Percentiles rank a stretch among this genome's conserved stretches.
Evolutionary conservation across 78 protist species (phyloP).

Genomic region (Goniomonas avonlea): DNA sequence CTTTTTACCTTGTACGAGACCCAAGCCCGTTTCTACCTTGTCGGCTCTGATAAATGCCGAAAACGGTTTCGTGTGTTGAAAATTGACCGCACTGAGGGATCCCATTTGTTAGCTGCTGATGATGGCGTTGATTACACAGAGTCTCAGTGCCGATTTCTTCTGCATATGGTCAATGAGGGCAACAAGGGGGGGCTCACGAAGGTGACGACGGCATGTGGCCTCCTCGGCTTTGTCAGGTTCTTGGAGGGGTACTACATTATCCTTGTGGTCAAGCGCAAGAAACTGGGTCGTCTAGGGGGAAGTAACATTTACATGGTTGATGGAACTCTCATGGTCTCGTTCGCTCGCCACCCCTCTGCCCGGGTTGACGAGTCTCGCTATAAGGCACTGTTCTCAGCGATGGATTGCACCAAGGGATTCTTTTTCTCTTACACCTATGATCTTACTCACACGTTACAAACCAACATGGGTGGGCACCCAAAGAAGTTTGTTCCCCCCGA

Average conservation of each 20-base stretch:
- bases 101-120: slow-evolving; percentile 34
- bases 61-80: slow-evolving; percentile 41
- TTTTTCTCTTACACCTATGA: slow-evolving; percentile 85
- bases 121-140: slow-evolving; percentile 50
- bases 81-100: slow-evolving; percentile 51
- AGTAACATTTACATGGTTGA: slow-evolving; percentile 68
- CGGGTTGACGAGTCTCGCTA: neutral
- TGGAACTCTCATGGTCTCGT: slow-evolving; percentile 36
- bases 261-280: slow-evolving; percentile 53
- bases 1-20: slow-evolving; percentile 16
- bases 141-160: slow-evolving; percentile 24
- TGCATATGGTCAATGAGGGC: slow-evolving; percentile 14
- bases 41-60: slow-evolving; percentile 47
- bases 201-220: slow-evolving; percentile 2
- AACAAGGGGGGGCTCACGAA: slow-evolving; percentile 19
- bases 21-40: slow-evolving; percentile 46
- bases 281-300: slow-evolving; percentile 67
- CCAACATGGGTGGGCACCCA: neutral
- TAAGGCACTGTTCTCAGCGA: neutral
- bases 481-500: neutral
- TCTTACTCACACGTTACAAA: slow-evolving; percentile 66
- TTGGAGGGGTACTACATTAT: slow-evolving; percentile 75
- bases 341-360: neutral
- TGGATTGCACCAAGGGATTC: slow-evolving; percentile 68
- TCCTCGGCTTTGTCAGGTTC: slow-evolving; percentile 72